Evolutionary conservation across 2,329 filamentous ascomycete species (phyloP).

Genomic region (Neofusicoccum ribis): DNA sequence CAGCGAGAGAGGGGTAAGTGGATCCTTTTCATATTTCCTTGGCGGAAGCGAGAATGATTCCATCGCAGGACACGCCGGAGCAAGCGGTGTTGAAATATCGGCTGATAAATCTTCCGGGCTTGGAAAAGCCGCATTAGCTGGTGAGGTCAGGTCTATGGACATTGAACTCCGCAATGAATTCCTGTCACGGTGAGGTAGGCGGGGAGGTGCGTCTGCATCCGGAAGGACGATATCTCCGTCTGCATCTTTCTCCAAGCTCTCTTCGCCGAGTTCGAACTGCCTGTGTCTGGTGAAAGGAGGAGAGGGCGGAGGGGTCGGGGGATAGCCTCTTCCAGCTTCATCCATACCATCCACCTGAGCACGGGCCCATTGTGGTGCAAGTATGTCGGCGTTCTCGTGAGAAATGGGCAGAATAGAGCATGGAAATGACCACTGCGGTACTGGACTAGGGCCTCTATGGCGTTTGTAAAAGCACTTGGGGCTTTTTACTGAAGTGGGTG

Average conservation of each 20-base stretch:
- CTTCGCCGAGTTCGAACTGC: background rate
- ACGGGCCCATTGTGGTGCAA: background rate
- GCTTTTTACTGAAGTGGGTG: background rate
- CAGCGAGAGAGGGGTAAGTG: conserved; percentile 21
- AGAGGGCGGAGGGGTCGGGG: background rate
- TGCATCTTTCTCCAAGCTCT: background rate
- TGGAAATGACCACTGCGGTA: background rate
- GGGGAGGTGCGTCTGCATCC: conserved; percentile 3
- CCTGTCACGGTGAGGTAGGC: background rate
- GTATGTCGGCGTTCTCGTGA: background rate
- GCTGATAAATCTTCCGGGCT: background rate
- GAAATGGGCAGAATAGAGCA: background rate
- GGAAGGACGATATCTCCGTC: conserved; percentile 14
- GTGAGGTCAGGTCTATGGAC: conserved; percentile 14
- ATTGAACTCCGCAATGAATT: background rate
- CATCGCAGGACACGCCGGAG: background rate
- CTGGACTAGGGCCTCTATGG: no score
- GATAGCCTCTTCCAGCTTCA: background rate
- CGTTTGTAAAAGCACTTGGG: background rate
- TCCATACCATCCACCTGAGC: conserved; percentile 17
- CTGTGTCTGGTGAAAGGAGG: background rate
- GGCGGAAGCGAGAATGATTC: conserved; percentile 25
- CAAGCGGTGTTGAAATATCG: background rate
- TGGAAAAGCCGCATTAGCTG: background rate
- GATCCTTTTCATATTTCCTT: background rate